These are phyloP conservation scores for Cytidiella melzeri DNA, from an alignment of 768 basidiomycete species.

Conservation along the genomic window DNA sequence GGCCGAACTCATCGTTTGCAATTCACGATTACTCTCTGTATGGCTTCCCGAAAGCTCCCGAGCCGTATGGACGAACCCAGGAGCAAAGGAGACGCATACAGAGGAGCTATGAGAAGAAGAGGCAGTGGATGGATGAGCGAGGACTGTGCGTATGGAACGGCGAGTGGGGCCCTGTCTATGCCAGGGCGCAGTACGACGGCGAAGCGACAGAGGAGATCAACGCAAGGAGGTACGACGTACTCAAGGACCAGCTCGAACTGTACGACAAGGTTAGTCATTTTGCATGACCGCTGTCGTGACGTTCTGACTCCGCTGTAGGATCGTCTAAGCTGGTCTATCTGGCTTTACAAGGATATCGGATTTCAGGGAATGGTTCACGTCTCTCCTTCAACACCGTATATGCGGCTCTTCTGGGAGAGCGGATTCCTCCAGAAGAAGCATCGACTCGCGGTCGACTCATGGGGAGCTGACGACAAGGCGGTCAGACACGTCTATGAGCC, in stretches of 20 bases:
- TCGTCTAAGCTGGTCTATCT: conserved; percentile 75
- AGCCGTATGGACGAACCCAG: conserved; percentile 45
- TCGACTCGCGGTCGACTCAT: conserved; percentile 67
- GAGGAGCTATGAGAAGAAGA: conserved; percentile 65
- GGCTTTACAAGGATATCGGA: conserved; percentile 86
- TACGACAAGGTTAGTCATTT: conserved; percentile 48
- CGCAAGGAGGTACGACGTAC: conserved; percentile 52
- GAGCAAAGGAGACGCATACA: conserved; percentile 47
- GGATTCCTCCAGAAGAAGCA: conserved; percentile 72
- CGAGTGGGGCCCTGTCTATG: conserved; percentile 82
- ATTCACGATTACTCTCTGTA: conserved; percentile 76
- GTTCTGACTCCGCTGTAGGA: conserved; percentile 37
- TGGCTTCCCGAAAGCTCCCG: conserved; percentile 61
- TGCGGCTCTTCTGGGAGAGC: conserved; percentile 50
- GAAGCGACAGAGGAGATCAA: conserved; percentile 61
- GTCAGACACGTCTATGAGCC: conserved; percentile 61
- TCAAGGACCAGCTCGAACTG: conserved; percentile 68
- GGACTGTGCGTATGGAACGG: conserved; percentile 73
- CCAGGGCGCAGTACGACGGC: conserved; percentile 46
- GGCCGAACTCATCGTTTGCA: conserved; percentile 70
- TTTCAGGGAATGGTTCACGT: conserved; percentile 82
- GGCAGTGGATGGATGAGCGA: conserved; percentile 68
- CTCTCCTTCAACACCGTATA: conserved; percentile 63
- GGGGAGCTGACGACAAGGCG: conserved; percentile 62
- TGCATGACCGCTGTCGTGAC: background rate